Conservation (phyloP, 306 rosid genomes). For the Trifolium subterraneum region DNA sequence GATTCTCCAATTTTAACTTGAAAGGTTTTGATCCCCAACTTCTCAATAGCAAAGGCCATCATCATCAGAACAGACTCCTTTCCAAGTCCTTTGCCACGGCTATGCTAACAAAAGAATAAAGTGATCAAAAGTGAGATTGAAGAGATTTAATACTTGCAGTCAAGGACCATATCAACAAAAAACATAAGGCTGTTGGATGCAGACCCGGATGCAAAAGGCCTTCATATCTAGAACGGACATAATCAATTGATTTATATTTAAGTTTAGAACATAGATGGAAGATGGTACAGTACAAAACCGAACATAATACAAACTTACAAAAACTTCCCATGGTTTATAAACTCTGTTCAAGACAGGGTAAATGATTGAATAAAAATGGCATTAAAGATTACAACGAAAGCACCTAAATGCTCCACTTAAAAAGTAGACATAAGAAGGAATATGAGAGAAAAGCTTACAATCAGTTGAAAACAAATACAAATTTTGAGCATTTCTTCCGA, state of each 20-base stretch:
- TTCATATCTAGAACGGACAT: conserved; percentile 2
- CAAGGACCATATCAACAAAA: conserved; percentile 27
- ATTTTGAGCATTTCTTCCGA: not conserved
- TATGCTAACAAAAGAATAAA: conserved; percentile 64
- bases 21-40: conserved; percentile 66
- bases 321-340: conserved; percentile 19
- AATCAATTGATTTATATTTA: conserved; percentile 5
- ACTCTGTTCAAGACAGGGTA: conserved; percentile 9
- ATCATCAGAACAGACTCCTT: conserved; percentile 81
- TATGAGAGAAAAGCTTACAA: not conserved
- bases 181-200: conserved; percentile 12
- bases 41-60: conserved; percentile 81
- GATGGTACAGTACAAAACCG: conserved; percentile 18
- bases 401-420: conserved; percentile 1
- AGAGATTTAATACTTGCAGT: conserved; percentile 19
- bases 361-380: conserved; percentile 17
- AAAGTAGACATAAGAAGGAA: not conserved
- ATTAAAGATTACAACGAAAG: not conserved
- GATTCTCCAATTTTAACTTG: conserved; percentile 84
- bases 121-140: conserved; percentile 36
- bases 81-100: conserved; percentile 88
- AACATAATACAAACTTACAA: not conserved
- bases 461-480: not conserved
- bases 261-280: not conserved
- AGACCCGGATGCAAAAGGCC: conserved; percentile 2